phyloP scores from a whole-genome alignment of 1,284 basidiomycete genomes.

The Pseudozyma sp. region DNA sequence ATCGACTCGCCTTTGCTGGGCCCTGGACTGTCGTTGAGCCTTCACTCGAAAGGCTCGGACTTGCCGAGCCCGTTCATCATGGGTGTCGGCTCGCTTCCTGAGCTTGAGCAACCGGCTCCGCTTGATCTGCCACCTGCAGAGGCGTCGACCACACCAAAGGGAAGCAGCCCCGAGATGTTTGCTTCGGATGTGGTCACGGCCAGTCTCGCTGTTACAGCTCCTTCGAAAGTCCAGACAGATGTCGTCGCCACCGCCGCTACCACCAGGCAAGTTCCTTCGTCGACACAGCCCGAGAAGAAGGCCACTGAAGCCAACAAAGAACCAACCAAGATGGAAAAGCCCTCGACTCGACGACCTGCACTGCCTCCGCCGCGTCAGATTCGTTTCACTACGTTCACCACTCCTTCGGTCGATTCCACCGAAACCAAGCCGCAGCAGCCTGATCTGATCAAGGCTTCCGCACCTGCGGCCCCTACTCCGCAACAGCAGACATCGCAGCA shows the following conservation, averaged over 20 bases:
- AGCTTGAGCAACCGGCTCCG: conserved; percentile 46
- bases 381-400: conserved; percentile 45
- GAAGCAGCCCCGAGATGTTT: conserved; percentile 13
- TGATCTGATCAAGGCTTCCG: conserved; percentile 15
- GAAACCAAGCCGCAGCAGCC: conserved; percentile 20
- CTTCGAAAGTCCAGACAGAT: background rate
- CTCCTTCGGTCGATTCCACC: conserved; percentile 24
- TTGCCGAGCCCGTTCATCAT: conserved; percentile 46
- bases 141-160: conserved; percentile 36
- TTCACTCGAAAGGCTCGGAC: conserved; percentile 32
- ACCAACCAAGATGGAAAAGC: conserved; percentile 23
- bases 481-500: conserved; percentile 41
- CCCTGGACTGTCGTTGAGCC: conserved; percentile 34
- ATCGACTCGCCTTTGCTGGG: conserved; percentile 51
- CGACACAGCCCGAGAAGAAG: conserved; percentile 9
- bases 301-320: conserved; percentile 7
- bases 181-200: background rate
- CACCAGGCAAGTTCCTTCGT: background rate
- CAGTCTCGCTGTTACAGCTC: background rate
- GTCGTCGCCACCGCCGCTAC: conserved; percentile 4
- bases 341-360: conserved; percentile 29
- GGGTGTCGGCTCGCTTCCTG: conserved; percentile 34
- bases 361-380: conserved; percentile 50
- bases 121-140: conserved; percentile 37
- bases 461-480: background rate